phyloP scores from a whole-genome alignment of 495 filamentous ascomycete genomes.

The Evansstolkia leycettana region DNA sequence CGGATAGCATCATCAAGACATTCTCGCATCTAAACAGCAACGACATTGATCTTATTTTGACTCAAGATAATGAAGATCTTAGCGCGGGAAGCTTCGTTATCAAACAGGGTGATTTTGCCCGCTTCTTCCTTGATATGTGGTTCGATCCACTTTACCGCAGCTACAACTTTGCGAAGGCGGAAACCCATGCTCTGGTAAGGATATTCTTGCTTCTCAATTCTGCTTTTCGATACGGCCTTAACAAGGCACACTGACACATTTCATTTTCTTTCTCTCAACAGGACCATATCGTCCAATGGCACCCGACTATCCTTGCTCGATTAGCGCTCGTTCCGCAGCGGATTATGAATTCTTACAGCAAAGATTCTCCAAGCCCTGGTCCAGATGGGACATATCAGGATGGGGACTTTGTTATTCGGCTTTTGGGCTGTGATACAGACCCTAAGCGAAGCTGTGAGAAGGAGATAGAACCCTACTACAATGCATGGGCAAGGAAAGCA shows the following conservation, averaged over 20 bases:
- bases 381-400: slow-evolving; percentile 43
- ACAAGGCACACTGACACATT: neutral
- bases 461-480: slow-evolving; percentile 48
- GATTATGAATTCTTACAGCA: slow-evolving; percentile 63
- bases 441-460: slow-evolving; percentile 51
- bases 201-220: too few relatives aligned
- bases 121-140: slow-evolving; percentile 91
- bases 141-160: slow-evolving; percentile 85
- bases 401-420: slow-evolving; percentile 76
- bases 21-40: slow-evolving; percentile 67
- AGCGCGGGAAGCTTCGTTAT: slow-evolving; percentile 67
- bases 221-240: neutral
- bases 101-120: slow-evolving; percentile 74
- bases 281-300: slow-evolving; percentile 95
- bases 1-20: slow-evolving; percentile 93
- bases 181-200: slow-evolving; percentile 80
- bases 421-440: slow-evolving; percentile 55
- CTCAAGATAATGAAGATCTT: slow-evolving; percentile 77
- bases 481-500: slow-evolving; percentile 28
- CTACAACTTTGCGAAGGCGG: slow-evolving; percentile 93
- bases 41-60: slow-evolving; percentile 70
- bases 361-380: slow-evolving; percentile 30
- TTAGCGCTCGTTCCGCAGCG: slow-evolving; percentile 77
- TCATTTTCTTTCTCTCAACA: slow-evolving; percentile 19
- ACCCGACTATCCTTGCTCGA: slow-evolving; percentile 89